phyloP scores from a whole-genome alignment of 2,329 filamentous ascomycete species.

The Geosmithia flava region DNA sequence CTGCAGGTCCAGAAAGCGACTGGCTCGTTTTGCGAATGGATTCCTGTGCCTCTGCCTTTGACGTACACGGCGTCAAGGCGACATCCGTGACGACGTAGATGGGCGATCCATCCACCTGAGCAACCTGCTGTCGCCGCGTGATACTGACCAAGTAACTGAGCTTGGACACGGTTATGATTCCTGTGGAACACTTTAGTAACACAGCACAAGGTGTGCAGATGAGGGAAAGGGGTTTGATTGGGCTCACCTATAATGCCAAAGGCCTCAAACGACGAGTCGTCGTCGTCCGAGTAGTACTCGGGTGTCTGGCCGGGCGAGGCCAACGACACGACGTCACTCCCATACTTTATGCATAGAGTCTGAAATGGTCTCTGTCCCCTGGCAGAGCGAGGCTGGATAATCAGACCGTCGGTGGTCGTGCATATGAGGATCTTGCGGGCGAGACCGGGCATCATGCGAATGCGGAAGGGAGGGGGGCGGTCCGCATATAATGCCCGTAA shows the following conservation, averaged over 20 bases:
- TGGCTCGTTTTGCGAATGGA: slow-evolving; percentile 52
- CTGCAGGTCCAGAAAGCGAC: slow-evolving; percentile 8
- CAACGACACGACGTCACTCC: slow-evolving; percentile 34
- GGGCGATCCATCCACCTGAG: slow-evolving; percentile 68
- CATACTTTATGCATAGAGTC: slow-evolving; percentile 60
- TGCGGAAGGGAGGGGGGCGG: background rate
- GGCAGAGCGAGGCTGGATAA: slow-evolving; percentile 59
- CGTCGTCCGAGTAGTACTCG: slow-evolving; percentile 25
- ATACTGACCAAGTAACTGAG: slow-evolving; percentile 80
- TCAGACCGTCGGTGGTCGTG: slow-evolving; percentile 70
- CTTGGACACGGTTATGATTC: slow-evolving; percentile 71
- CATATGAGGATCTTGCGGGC: slow-evolving; percentile 71
- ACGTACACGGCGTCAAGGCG: slow-evolving; percentile 76
- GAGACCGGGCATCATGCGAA: slow-evolving; percentile 54
- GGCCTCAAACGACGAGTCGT: slow-evolving; percentile 40
- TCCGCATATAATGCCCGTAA: background rate
- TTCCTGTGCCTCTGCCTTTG: slow-evolving; percentile 58
- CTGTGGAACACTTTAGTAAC: slow-evolving; percentile 30
- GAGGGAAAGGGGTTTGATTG: background rate
- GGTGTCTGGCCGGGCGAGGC: slow-evolving; percentile 30
- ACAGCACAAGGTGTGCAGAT: background rate
- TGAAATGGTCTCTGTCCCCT: slow-evolving; percentile 44
- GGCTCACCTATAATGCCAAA: slow-evolving; percentile 44
- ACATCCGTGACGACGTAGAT: slow-evolving; percentile 85
- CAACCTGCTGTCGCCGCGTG: slow-evolving; percentile 75